Evolutionary conservation across 1,139 yeast species (phyloP), one percentile per base, ranked within the genome.

Genomic region (Suhomyces wounanorum): DNA sequence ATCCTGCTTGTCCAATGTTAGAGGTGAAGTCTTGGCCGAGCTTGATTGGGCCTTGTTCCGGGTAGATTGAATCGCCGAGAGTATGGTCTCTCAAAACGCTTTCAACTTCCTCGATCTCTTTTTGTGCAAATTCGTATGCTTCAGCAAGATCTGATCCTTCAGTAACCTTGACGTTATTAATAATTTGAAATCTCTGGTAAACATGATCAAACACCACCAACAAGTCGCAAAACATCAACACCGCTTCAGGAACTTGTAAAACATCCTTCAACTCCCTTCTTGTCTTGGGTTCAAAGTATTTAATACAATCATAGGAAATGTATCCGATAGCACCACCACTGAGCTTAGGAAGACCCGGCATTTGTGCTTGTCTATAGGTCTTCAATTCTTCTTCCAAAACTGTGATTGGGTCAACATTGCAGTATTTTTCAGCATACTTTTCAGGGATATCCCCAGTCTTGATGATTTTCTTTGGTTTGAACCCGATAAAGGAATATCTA

Each of bases 271-370:
- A 75, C 8, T 80, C 81, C 59, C 90, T 81, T 53, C 78, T 50
- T 1, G 98, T 92, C 62, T 80, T 86, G 51, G 99, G 99, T 70
- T 94, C 99, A 62, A 94, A 94, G 69, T 94, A 94, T 64, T 90
- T 88, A 64, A 94, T 87, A 74, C 99, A 94, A 68, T 95, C 99
- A 63, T 94, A 94, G 0, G 97, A 89, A 44, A 94, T 84, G 65
- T 91, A 94, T 0, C 99, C 99, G 47, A 94, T 81, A 9, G 98
- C 98, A 56, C 99, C 99, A 49, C 99, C 99, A 61, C 94, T 85
- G 52, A 92, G 76, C 55, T 81, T 82, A 9, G 97, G 97, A 52
- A 88, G 72, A 38, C 96, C 95, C 0, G 95, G 95, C 40, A 87
- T 72, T 55, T 82, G 82, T 0, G 94, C 90, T 62, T 89, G 91